A percentile compares a stretch with the other conserved stretches of the same genome.
Conservation (phyloP, 2,329 filamentous ascomycete species). For the Nigrospora osmanthi region DNA sequence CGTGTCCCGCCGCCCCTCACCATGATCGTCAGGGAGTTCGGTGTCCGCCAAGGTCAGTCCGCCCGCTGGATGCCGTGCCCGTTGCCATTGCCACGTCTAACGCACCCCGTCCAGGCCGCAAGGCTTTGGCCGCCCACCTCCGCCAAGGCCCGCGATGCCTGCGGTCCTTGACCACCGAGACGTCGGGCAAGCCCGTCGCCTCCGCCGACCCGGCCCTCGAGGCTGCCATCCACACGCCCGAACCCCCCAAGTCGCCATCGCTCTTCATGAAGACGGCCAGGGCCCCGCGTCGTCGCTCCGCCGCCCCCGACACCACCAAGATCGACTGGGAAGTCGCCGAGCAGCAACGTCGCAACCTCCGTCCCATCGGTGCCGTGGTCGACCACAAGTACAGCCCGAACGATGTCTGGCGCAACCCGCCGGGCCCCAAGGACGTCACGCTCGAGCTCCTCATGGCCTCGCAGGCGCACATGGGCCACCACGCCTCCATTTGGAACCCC, state of each 20-base stretch:
- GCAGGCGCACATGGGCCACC: conserved; percentile 84
- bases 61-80: conserved; percentile 1
- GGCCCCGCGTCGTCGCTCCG: conserved; percentile 8
- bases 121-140: conserved; percentile 37
- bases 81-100: conserved; percentile 13
- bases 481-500: conserved; percentile 88
- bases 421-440: conserved; percentile 70
- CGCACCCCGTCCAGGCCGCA: conserved; percentile 35
- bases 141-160: conserved; percentile 23
- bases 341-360: conserved; percentile 36
- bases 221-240: conserved; percentile 7
- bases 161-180: conserved; percentile 30
- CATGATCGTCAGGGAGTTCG: conserved; percentile 25
- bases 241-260: conserved; percentile 11
- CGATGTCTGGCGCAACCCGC: conserved; percentile 63
- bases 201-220: conserved; percentile 12
- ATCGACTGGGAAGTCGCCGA: conserved; percentile 25
- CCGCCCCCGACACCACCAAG: conserved; percentile 21
- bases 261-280: conserved; percentile 14
- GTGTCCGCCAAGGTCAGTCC: conserved; percentile 18
- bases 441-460: conserved; percentile 85
- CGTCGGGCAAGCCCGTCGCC: conserved; percentile 15
- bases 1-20: not conserved
- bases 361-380: conserved; percentile 39
- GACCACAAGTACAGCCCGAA: conserved; percentile 56